phyloP scores from a whole-genome alignment of 208 protist species.

The Polymyxa betae region DNA sequence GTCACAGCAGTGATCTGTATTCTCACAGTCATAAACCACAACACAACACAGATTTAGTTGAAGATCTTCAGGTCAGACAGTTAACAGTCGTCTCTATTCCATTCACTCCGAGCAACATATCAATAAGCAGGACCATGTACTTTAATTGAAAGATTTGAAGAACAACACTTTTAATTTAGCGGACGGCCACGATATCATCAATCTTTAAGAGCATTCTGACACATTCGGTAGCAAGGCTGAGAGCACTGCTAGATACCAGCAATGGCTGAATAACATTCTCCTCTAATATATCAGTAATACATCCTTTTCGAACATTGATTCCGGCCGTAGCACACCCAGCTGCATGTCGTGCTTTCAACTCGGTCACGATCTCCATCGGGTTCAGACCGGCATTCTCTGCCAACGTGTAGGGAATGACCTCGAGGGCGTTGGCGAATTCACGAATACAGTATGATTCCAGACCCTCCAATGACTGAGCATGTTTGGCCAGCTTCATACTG shows the following conservation, averaged over 20 bases:
- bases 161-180: too few relatives aligned
- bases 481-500: conserved; percentile 80
- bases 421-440: conserved; percentile 93
- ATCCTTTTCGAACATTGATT: conserved; percentile 89
- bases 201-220: conserved; percentile 98
- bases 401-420: conserved; percentile 95
- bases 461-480: conserved; percentile 83
- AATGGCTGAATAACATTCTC: conserved; percentile 97
- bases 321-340: conserved; percentile 79
- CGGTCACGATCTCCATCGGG: conserved; percentile 95
- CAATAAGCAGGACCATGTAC: too few relatives aligned
- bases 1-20: too few relatives aligned
- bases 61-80: too few relatives aligned
- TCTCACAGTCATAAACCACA: too few relatives aligned
- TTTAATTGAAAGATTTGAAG: too few relatives aligned
- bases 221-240: conserved; percentile 94
- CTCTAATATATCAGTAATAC: conserved; percentile 95
- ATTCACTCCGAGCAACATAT: too few relatives aligned
- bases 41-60: too few relatives aligned
- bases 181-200: conserved; percentile 84
- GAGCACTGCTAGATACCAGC: conserved; percentile 88
- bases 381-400: conserved; percentile 98
- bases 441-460: conserved; percentile 88
- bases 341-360: conserved; percentile 91
- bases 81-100: too few relatives aligned